Evolutionary conservation across 345 rosid species (phyloP).

Genomic region (Bruguiera sexangula): DNA sequence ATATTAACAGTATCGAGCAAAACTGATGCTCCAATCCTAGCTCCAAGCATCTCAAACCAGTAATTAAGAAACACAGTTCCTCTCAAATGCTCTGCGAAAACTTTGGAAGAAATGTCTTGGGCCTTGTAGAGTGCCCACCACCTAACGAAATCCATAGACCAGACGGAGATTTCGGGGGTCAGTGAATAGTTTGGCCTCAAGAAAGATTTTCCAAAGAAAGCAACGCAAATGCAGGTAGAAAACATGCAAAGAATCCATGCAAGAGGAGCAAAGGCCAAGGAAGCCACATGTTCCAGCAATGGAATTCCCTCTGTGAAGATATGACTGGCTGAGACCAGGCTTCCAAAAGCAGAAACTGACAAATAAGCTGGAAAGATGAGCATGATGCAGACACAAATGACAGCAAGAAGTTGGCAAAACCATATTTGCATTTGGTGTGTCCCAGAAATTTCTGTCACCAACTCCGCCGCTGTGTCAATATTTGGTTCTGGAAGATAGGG

Average conservation of each 20-base stretch:
- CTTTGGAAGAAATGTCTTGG: conserved; percentile 53
- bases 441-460: conserved; percentile 34
- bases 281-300: conserved; percentile 25
- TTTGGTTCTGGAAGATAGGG: conserved; percentile 32
- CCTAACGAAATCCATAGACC: conserved; percentile 55
- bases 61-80: conserved; percentile 60
- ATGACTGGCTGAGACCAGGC: conserved; percentile 25
- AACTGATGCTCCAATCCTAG: conserved; percentile 56
- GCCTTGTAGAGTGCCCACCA: conserved; percentile 77
- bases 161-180: conserved; percentile 45
- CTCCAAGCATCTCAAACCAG: conserved; percentile 69
- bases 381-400: conserved; percentile 37
- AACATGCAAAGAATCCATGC: conserved; percentile 62
- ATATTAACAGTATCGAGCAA: conserved; percentile 55
- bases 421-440: conserved; percentile 35
- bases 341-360: conserved; percentile 43
- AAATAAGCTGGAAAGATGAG: conserved; percentile 52
- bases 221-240: conserved; percentile 37
- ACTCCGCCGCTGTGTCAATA: conserved; percentile 27
- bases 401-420: conserved; percentile 48
- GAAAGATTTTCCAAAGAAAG: conserved; percentile 56
- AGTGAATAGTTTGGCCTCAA: conserved; percentile 51
- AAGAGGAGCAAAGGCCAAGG: conserved; percentile 50
- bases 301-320: conserved; percentile 13
- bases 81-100: conserved; percentile 56